Evolutionary conservation across 1,284 basidiomycete species (phyloP), one percentile per base, ranked within the genome.

Genomic region (Heterobasidion annosum): DNA sequence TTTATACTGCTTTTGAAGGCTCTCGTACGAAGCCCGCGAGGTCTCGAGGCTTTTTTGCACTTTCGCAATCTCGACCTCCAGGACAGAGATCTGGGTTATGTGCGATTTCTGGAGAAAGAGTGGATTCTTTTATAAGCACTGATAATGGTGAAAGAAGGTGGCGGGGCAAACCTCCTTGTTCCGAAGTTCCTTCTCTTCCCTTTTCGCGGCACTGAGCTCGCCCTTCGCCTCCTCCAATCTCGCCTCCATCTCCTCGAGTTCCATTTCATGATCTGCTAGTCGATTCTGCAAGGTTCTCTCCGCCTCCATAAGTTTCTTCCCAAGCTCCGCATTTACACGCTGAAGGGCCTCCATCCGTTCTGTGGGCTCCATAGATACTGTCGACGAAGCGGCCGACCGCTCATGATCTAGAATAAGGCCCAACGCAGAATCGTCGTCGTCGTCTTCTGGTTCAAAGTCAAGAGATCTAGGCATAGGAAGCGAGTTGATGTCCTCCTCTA

Each of bases 141-240:
- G 42, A 50, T 52, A 13, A 59, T 50, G 40, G 6, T 25, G 50
- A 40, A 25, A 15, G 53, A 47, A 43, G 46, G 37, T 12, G n/a
- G 37, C 40, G 40, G 34, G 1, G 67, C 73, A 9, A 52, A 86
- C 85, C 74, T 95, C 93, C 68, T 93, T 93, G 10, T 78, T 74
- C 48, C 88, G 76, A 58, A 93, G 68, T 63, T 96, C 93, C 70
- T 95, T 94, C 68, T 95, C 91, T 61, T 95, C 91, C 47, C 88
- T 78, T 66, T 90, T 88, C 4, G 86, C 83, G 7, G 82, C 75
- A 12, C 74, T 83, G 8, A 95, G 70, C 68, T 95, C 91, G 9
- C 73, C 78, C 61, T 78, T 73, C 54, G 85, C 66, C 63, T 93
- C 90, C 56, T 94, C 90, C 51, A 93, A 65, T 34, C 78, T 73